Base-by-base conservation (phyloP, 225 moss, liverwort and hornwort species). In the Thuidium tamariscinum region DNA sequence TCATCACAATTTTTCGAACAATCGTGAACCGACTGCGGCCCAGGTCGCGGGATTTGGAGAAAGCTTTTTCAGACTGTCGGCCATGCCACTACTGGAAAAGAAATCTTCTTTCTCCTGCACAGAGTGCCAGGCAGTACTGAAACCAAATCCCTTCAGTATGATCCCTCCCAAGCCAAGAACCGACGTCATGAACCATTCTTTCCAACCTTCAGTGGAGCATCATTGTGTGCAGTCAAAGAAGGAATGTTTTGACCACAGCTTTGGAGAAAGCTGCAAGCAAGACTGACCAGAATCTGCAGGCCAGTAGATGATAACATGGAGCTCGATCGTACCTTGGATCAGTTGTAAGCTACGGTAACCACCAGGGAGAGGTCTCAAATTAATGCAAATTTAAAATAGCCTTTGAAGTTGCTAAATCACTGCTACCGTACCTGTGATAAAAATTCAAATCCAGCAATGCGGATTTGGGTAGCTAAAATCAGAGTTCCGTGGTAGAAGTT, bases 221-320 rank as follows among this genome's bases (percentile, higher is more conserved):
- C 84, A 87, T 84, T 80, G 87, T 46, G 29, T n/a, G 32, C 82
- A 88, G 85, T 90, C 88, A 82, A 87, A 78, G 49, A 63, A 59
- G 59, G 88, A 88, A 85, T 77, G 78, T 77, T 77, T 90, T 90
- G 85, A 85, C 85, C 82, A 65, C 29, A 5, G 21, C 39, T 39
- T 44, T 49, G 27, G 30, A 30, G 61, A 85, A 85, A 42, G 67
- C 75, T 68, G 80, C 74, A 51, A 51, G 17, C 12, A 34, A 41
- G 46, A 46, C 80, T 74, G 64, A 62, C 63, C 79, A 13, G n/a
- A 80, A 80, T 49, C 48, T 49, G 72, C 64, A 16, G 51, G 49
- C 75, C 49, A 76, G 57, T 41, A 57, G 41, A 13, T 52, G 49
- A 81, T 65, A 65, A 48, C 81, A 75, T 85, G 85, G 81, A 73